Conservation (phyloP, 495 filamentous ascomycete species). For the Aspergillus haitiensis region DNA sequence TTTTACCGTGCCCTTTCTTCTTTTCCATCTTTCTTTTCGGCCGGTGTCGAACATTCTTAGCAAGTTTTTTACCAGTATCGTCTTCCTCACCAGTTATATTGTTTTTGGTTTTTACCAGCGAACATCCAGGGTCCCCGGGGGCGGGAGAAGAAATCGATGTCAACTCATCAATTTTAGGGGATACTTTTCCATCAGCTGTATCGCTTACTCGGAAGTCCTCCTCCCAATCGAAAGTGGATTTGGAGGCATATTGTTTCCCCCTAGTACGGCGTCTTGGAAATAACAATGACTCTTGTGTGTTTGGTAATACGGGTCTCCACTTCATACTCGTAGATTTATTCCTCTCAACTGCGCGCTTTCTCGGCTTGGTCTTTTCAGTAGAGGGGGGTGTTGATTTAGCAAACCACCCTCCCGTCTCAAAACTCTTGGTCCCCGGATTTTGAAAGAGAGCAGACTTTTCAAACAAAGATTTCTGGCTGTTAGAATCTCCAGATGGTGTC, state of each 20-base stretch:
- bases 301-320: slow-evolving; percentile 1
- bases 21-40: background rate
- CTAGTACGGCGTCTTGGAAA: slow-evolving; percentile 4
- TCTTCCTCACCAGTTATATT: background rate
- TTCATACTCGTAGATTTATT: background rate
- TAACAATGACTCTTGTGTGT: slow-evolving; percentile 25
- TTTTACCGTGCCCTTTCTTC: background rate
- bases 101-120: slow-evolving; percentile 4
- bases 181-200: slow-evolving; percentile 17
- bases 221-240: slow-evolving; percentile 34
- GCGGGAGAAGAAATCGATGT: slow-evolving; percentile 25
- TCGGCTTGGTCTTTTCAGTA: background rate
- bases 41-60: too few relatives aligned
- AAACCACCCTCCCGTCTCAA: too few relatives aligned
- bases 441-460: too few relatives aligned
- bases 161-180: slow-evolving; percentile 2
- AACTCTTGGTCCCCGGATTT: too few relatives aligned
- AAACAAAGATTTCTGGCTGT: background rate
- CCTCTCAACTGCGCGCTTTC: background rate
- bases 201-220: slow-evolving; percentile 38
- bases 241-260: slow-evolving; percentile 22
- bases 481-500: background rate
- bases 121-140: slow-evolving; percentile 9
- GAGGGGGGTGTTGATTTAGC: background rate
- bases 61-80: too few relatives aligned